phyloP scores from a whole-genome alignment of 495 filamentous ascomycete species.

The Sphaerosporella brunnea region DNA sequence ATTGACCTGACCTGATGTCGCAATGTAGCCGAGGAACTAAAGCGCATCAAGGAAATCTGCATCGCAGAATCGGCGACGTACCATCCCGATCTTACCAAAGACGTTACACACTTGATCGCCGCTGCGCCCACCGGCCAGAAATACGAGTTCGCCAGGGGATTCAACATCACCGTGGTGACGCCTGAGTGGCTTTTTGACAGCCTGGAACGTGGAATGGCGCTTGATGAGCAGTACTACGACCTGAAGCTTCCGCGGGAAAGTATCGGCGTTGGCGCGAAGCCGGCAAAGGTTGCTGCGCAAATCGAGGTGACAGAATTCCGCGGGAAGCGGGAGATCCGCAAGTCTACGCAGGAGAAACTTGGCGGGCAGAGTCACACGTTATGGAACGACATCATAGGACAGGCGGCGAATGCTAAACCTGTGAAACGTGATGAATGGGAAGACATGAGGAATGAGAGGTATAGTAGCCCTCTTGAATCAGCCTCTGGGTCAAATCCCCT shows the following conservation, averaged over 20 bases:
- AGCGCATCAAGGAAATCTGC: conserved; percentile 46
- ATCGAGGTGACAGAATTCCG: conserved; percentile 28
- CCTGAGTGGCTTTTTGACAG: conserved; percentile 76
- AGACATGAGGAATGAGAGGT: conserved; percentile 6
- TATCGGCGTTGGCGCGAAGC: conserved; percentile 66
- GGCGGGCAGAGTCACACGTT: conserved; percentile 61
- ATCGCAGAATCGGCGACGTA: conserved; percentile 58
- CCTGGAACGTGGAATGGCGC: conserved; percentile 74
- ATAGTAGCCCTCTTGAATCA: background rate
- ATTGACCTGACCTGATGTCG: conserved; percentile 3
- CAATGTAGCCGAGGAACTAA: conserved; percentile 45
- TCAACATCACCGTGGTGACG: conserved; percentile 60
- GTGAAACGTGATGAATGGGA: conserved; percentile 28
- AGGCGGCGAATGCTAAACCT: conserved; percentile 26
- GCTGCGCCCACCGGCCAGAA: conserved; percentile 64
- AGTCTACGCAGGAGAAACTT: conserved; percentile 62
- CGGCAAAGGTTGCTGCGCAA: conserved; percentile 27
- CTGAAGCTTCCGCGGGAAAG: conserved; percentile 47
- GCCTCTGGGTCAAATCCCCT: conserved; percentile 9
- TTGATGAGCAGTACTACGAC: conserved; percentile 71
- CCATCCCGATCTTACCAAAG: conserved; percentile 64
- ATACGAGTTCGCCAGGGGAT: conserved; percentile 64
- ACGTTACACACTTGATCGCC: conserved; percentile 77
- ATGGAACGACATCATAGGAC: conserved; percentile 72
- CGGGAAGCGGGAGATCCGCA: conserved; percentile 54